A percentile compares a stretch with the other conserved stretches of the same genome.
These are phyloP conservation scores for Backusella parvicylindrica DNA, from an alignment of 192 early-diverging fungal species.

Conservation along the genomic window DNA sequence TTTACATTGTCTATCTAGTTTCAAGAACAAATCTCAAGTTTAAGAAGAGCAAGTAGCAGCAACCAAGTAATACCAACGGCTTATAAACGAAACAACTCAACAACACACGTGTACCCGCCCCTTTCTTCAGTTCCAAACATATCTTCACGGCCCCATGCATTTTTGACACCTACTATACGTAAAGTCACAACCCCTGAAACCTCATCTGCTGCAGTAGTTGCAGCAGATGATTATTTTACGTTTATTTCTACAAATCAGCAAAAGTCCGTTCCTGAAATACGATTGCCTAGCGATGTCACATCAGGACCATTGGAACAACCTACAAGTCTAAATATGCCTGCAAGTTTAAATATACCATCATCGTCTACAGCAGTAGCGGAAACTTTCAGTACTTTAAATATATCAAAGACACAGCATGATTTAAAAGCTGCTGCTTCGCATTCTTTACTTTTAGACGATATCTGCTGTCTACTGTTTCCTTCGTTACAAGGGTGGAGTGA, in stretches of 20 bases:
- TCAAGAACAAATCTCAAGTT: not conserved
- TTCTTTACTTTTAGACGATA: slow-evolving; percentile 10
- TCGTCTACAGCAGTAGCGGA: not conserved
- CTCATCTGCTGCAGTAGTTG: not conserved
- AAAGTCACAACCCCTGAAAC: slow-evolving; percentile 8
- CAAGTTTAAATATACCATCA: not conserved
- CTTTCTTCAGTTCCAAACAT: not conserved
- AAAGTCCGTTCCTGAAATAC: slow-evolving; percentile 17
- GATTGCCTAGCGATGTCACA: not conserved
- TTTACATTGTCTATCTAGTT: not conserved
- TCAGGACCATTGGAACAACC: too few relatives aligned
- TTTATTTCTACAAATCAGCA: slow-evolving; percentile 3
- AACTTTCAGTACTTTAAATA: not conserved
- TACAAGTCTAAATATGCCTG: too few relatives aligned
- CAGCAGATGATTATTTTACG: slow-evolving; percentile 28
- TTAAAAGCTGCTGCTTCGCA: not conserved
- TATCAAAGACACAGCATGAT: not conserved
- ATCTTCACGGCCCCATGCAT: not conserved
- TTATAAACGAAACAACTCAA: not conserved
- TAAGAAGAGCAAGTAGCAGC: slow-evolving; percentile 8
- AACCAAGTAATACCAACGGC: not conserved
- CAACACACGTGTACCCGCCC: not conserved
- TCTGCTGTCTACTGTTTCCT: slow-evolving; percentile 47
- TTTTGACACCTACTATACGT: not conserved
- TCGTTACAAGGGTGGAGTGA: slow-evolving; percentile 49